A percentile compares a stretch with the other conserved stretches of the same genome.
Evolutionary conservation across 2,329 filamentous ascomycete genomes (phyloP).

Genomic region (Zymoseptoria ardabiliae): DNA sequence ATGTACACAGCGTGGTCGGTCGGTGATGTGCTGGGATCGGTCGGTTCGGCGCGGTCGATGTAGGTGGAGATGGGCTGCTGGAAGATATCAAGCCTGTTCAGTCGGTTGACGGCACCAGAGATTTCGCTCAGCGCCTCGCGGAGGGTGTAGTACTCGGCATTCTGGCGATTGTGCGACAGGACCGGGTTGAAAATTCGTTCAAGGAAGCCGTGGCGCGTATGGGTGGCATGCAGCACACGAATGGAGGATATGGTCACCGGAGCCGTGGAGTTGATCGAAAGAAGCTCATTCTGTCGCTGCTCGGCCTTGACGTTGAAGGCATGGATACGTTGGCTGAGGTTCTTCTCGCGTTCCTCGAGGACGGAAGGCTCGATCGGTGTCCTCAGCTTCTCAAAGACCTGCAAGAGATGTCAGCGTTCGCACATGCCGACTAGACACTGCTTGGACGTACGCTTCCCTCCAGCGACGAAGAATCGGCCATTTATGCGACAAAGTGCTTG

Average conservation of each 20-base stretch:
- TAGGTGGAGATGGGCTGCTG: constrained; percentile 74
- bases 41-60: constrained; percentile 65
- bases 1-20: constrained; percentile 78
- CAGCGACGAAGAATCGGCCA: background rate
- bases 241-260: constrained; percentile 84
- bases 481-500: background rate
- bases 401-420: constrained; percentile 7
- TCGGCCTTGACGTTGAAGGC: constrained; percentile 57
- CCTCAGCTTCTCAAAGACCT: constrained; percentile 56
- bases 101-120: constrained; percentile 62
- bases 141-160: constrained; percentile 58
- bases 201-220: constrained; percentile 79
- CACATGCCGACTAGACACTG: background rate
- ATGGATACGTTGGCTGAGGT: constrained; percentile 51
- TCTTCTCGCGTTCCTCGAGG: constrained; percentile 52
- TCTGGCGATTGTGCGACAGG: constrained; percentile 52
- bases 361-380: constrained; percentile 52
- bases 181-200: constrained; percentile 73
- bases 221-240: constrained; percentile 70
- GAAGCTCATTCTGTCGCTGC: constrained; percentile 56
- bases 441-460: background rate
- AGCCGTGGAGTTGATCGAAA: constrained; percentile 74
- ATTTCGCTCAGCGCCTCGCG: constrained; percentile 70
- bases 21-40: constrained; percentile 60
- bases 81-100: constrained; percentile 81